Evolutionary conservation across 2,329 filamentous ascomycete genomes (phyloP), one percentile per base, ranked within the genome.

Genomic region (Myriosclerotinia duriaeana): DNA sequence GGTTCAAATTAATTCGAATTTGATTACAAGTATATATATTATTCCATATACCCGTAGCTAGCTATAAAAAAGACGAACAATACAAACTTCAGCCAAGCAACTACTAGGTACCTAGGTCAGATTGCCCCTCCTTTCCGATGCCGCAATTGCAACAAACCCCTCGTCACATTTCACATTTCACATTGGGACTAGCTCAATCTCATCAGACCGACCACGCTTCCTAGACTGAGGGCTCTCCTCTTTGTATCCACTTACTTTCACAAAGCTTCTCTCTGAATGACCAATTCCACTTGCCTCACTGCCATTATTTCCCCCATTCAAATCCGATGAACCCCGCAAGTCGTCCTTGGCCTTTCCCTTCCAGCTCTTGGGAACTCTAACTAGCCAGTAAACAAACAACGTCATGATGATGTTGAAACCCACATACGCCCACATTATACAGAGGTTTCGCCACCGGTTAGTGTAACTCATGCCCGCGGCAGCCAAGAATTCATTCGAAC

Each of bases 391-490:
- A 56, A 87, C 73, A 53, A 80, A 77, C 9, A 86, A 76, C 0
- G 84, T 84, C 2, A 79, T 81, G 26, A 78, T 75, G 50, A 84
- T 74, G 70, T 87, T 87, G 74, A 87, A 86, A 5, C 79, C 75
- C 52, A 77, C 80, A 69, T 82, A 82, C 2, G 81, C 71, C 12
- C 78, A 79, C 14, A 79, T 79, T 50, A 82, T 80, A 5, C 73
- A 88, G 0, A 85, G 84, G 75, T 91, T 81, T 58, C 88, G 81
- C 89, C 89, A 91, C 0, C 86, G 88, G 69, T 86, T 86, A 68
- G 81, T 85, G 69, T 89, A 85, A 1, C 79, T 79, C 11, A 91
- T 72, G 72, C 89, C 88, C 14, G 90, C 69, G 0, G 81, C 85
- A 3, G 76, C 72, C 2, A 91, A 75, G 70, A 88, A 91, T 66